Percentiles rank a stretch among this genome's conserved stretches.
phyloP scores from a whole-genome alignment of 2,329 filamentous ascomycete genomes.

The Penicillium sp. region DNA sequence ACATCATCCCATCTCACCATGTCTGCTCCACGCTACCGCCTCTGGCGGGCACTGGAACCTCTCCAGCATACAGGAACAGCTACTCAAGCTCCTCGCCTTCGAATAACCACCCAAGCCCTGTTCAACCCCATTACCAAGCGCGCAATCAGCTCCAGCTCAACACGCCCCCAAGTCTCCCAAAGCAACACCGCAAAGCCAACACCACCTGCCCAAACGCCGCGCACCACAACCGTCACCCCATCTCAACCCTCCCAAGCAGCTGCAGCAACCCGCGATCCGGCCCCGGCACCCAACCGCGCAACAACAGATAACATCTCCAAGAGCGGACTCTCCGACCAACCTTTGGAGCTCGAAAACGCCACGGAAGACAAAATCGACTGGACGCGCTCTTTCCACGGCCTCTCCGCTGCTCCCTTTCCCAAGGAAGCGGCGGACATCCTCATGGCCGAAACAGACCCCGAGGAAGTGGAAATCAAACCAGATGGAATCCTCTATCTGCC shows the following conservation, averaged over 20 bases:
- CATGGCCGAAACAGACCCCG: slow-evolving; percentile 62
- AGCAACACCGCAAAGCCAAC: slow-evolving; percentile 10
- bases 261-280: slow-evolving; percentile 16
- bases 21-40: slow-evolving; percentile 23
- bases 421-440: slow-evolving; percentile 68
- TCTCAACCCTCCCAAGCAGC: slow-evolving; percentile 16
- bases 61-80: slow-evolving; percentile 13
- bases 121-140: slow-evolving; percentile 11
- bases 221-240: slow-evolving; percentile 12
- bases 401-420: slow-evolving; percentile 69
- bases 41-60: slow-evolving; percentile 20
- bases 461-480: slow-evolving; percentile 94
- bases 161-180: slow-evolving; percentile 12
- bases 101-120: slow-evolving; percentile 4
- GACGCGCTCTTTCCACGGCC: slow-evolving; percentile 78
- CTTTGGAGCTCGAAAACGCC: slow-evolving; percentile 30
- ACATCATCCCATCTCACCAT: slow-evolving; percentile 16
- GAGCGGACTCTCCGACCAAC: slow-evolving; percentile 37
- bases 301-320: slow-evolving; percentile 40
- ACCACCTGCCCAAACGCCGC: not conserved
- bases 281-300: slow-evolving; percentile 27
- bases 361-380: slow-evolving; percentile 64
- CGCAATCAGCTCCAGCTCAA: slow-evolving; percentile 18
- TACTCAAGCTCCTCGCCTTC: slow-evolving; percentile 14
- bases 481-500: slow-evolving; percentile 95